Base-by-base conservation (phyloP, 257 asterid genomes). In the Dorcoceras hygrometricum region DNA sequence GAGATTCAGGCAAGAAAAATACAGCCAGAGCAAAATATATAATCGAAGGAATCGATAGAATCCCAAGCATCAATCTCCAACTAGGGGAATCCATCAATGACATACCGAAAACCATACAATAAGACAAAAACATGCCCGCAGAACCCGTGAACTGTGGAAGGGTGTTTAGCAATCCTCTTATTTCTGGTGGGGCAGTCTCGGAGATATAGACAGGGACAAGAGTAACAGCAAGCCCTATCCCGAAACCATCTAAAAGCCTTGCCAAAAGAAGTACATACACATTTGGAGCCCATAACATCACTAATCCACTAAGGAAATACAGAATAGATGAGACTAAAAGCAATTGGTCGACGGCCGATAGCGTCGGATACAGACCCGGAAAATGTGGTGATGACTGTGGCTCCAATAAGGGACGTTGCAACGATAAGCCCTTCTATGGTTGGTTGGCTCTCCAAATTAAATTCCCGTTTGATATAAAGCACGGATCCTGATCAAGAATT, bases 61-160 rank as follows among this genome's bases (percentile, higher is more conserved):
- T 84, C 23, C 99, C 99, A 22, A 94, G 95, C 99, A 94, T 94
- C 80, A 88, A 70, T 73, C 99, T 84, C 97, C 99, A 94, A 66
- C 89, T 90, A 4, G 99, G 97, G 0, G 86, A 63, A 16, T 81
- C 76, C 65, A 23, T 81, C 83, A 94, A 71, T 0, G 99, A 94
- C 91, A 94, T 85, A 11, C 85, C 86, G 62, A 94, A 94, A 5
- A 94, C 97, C 99, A 94, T 94, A 72, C 95, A 88, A 65, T 90
- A 94, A 0, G 99, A 78, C 75, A 94, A 48, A 53, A 94, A 87
- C 97, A 90, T 94, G 27, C 99, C 97, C 32, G 79, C 81, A 61
- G 90, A 82, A 50, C 97, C 96, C 25, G 92, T 88, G 65, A 94
- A 90, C 86, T 94, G 99, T 18, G 99, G 99, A 11, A 94, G 82